These are phyloP conservation scores for Penicillium sp. DNA, from an alignment of 2,329 filamentous ascomycete genomes.

Conservation along the genomic window DNA sequence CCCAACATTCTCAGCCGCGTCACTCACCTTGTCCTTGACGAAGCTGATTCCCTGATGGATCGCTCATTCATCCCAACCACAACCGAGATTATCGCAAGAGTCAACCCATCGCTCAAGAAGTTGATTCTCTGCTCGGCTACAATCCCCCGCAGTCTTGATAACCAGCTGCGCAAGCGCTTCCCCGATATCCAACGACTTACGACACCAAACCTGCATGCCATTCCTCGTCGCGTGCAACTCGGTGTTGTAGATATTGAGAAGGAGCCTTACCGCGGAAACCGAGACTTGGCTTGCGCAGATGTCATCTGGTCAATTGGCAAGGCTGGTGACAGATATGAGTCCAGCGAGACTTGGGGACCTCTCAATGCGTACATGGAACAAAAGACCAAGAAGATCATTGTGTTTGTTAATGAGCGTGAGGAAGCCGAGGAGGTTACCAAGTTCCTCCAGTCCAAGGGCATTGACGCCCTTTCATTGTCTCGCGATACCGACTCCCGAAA, in stretches of 20 bases:
- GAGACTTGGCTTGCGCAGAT: constrained; percentile 89
- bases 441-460: constrained; percentile 80
- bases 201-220: constrained; percentile 93
- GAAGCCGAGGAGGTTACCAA: constrained; percentile 78
- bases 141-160: constrained; percentile 86
- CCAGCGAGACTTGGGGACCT: constrained; percentile 29
- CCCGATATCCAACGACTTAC: constrained; percentile 83
- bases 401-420: constrained; percentile 96
- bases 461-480: constrained; percentile 82
- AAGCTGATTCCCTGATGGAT: constrained; percentile 94
- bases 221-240: constrained; percentile 90
- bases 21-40: constrained; percentile 84
- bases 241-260: constrained; percentile 89
- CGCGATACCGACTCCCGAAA: constrained; percentile 79
- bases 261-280: constrained; percentile 92
- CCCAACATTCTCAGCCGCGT: constrained; percentile 93
- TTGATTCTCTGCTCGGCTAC: constrained; percentile 94
- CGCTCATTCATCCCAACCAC: constrained; percentile 87
- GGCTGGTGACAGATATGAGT: constrained; percentile 58
- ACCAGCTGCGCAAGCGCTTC: constrained; percentile 77
- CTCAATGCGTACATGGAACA: constrained; percentile 44
- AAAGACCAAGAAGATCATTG: constrained; percentile 81
- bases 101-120: constrained; percentile 78
- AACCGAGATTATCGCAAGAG: constrained; percentile 77
- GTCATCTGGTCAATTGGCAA: constrained; percentile 92